Percentiles rank a stretch among this genome's conserved stretches.
Evolutionary conservation across 2,329 filamentous ascomycete species (phyloP).

Genomic region (Lachnellula willkommii): DNA sequence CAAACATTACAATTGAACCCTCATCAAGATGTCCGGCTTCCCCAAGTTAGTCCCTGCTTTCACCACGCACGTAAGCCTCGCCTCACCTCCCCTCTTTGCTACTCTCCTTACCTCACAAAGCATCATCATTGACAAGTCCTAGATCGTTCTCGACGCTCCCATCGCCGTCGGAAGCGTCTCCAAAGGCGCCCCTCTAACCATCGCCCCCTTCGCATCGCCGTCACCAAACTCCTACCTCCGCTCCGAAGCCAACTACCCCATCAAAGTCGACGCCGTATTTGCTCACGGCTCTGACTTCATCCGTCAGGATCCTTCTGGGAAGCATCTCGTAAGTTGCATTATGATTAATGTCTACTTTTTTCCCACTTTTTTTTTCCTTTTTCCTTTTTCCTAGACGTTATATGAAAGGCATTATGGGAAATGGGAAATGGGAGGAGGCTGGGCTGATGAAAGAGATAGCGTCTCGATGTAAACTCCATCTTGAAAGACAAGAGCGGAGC

Average conservation of each 20-base stretch:
- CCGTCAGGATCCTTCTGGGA: slow-evolving; percentile 35
- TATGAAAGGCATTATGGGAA: not conserved
- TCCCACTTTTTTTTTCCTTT: no score
- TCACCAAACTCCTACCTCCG: slow-evolving; percentile 28
- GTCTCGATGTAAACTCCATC: slow-evolving; percentile 36
- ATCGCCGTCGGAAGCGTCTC: slow-evolving; percentile 24
- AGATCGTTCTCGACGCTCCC: slow-evolving; percentile 35
- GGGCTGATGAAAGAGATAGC: slow-evolving; percentile 4
- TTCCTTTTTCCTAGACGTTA: not conserved
- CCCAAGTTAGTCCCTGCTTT: slow-evolving; percentile 36
- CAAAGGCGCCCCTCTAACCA: slow-evolving; percentile 32
- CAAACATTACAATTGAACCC: not conserved
- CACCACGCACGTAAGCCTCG: slow-evolving; percentile 31
- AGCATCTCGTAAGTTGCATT: slow-evolving; percentile 23
- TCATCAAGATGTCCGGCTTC: slow-evolving; percentile 25
- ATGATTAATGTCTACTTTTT: not conserved
- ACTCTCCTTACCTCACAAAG: not conserved
- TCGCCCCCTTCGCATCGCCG: slow-evolving; percentile 27
- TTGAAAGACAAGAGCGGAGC: slow-evolving; percentile 34
- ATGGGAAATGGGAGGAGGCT: not conserved
- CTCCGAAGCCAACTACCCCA: slow-evolving; percentile 35
- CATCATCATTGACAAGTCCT: slow-evolving; percentile 12
- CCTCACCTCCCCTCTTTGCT: not conserved
- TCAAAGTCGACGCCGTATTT: slow-evolving; percentile 35
- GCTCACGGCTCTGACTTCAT: slow-evolving; percentile 38